Conservation (phyloP, 2,329 filamentous ascomycete species). For the Alternaria solani region DNA sequence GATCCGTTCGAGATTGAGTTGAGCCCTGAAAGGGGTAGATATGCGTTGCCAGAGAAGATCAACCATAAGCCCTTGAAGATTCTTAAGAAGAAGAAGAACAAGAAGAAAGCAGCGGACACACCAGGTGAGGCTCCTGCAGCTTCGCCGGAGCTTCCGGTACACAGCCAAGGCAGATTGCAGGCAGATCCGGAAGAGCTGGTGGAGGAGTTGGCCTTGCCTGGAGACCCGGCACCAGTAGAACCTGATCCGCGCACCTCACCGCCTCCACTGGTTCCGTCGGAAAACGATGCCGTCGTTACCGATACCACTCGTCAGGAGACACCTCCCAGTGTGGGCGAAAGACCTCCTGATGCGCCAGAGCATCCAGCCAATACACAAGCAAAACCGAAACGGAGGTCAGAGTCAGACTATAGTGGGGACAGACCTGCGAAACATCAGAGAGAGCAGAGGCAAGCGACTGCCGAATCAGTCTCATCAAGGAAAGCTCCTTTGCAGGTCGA, state of each 20-base stretch:
- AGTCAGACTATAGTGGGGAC: neutral
- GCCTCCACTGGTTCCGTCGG: neutral
- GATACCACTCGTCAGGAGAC: neutral
- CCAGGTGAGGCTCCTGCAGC: neutral
- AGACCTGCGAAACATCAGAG: neutral
- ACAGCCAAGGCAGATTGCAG: neutral
- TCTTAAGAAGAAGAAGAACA: conserved; percentile 10
- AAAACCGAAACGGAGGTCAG: neutral
- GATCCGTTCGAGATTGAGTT: conserved; percentile 30
- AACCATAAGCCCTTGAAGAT: conserved; percentile 21
- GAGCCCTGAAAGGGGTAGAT: conserved; percentile 31
- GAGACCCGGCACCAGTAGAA: neutral
- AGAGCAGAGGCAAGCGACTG: neutral
- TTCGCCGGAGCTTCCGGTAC: conserved; percentile 2
- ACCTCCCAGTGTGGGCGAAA: neutral
- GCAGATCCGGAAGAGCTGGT: neutral
- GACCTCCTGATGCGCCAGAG: neutral
- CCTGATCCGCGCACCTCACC: neutral
- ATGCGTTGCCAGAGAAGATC: conserved; percentile 15
- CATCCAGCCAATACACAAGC: neutral
- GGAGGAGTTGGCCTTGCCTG: neutral
- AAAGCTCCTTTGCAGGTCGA: neutral
- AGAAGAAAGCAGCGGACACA: neutral
- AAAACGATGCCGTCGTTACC: neutral
- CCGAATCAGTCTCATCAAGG: neutral